Evolutionary conservation across 306 rosid species (phyloP), one percentile per base, ranked within the genome.

Genomic region (Astragalus membranaceus): DNA sequence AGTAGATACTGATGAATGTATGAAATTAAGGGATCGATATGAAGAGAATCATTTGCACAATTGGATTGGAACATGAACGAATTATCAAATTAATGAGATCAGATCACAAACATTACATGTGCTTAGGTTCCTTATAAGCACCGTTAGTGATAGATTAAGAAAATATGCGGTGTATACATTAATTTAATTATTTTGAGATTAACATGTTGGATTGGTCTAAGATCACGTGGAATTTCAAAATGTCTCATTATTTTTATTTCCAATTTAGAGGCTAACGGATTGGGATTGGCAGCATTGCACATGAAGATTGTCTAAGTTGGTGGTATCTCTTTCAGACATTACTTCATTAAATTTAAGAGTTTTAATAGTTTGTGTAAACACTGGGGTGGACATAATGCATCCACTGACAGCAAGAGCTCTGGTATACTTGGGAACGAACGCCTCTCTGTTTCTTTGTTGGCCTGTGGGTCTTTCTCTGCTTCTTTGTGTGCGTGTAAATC

Each of bases 41-140:
- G 37, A 64, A 59, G 42, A 62, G 70, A 77, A 77, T 73, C 74
- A 12, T 77, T 68, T 73, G 72, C 15, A 26, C 10, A n/a, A n/a
- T 64, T 44, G 71, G 48, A 20, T 20, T 20, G 23, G 1, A 64
- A 52, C 41, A 78, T 50, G 74, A 78, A 32, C 73, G 16, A 65
- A 67, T 36, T 5, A 74, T 46, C 47, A 74, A 64, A 64, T 51
- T 20, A 29, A 61, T 70, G 80, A 75, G 78, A 67, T 85, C 59
- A 76, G 86, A 78, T 81, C 78, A 83, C 80, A 72, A 64, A 81
- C 83, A 69, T 69, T 0, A 53, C 86, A 83, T 77, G 85, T 85
- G 90, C 80, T 73, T 71, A 59, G 85, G 77, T 79, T 74, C 75
- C 78, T 72, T 71, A 58, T 52, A 47, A 76, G 63, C 81, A 65